Evolutionary conservation across 1,284 basidiomycete genomes (phyloP).

Genomic region (Sutorius eximius): DNA sequence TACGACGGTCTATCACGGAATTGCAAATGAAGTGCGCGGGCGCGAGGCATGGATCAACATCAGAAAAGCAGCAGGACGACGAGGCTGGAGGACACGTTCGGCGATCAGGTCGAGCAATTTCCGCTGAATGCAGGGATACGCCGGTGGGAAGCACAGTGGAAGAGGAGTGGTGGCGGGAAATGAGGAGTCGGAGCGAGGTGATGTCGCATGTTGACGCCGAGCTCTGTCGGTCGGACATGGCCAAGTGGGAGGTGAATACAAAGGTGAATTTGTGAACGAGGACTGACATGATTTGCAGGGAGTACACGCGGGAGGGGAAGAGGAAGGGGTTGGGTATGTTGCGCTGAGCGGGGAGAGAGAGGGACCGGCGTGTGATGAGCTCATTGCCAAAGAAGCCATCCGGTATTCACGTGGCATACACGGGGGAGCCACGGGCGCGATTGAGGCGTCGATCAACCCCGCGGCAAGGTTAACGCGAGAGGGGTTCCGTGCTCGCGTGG

Average conservation of each 20-base stretch:
- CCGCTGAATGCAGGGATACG: slow-evolving; percentile 32
- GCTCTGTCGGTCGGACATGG: slow-evolving; percentile 40
- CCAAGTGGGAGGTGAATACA: slow-evolving; percentile 46
- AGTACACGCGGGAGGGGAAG: slow-evolving; percentile 40
- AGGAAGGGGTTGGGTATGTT: slow-evolving; percentile 61
- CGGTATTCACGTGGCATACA: slow-evolving; percentile 46
- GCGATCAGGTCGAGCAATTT: slow-evolving; percentile 36
- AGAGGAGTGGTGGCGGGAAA: slow-evolving; percentile 29
- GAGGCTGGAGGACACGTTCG: slow-evolving; percentile 31
- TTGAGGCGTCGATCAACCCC: slow-evolving; percentile 34
- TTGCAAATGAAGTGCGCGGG: slow-evolving; percentile 54
- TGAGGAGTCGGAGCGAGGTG: slow-evolving; percentile 40
- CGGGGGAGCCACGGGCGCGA: slow-evolving; percentile 35
- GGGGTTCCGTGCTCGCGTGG: slow-evolving; percentile 43
- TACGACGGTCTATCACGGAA: slow-evolving; percentile 57
- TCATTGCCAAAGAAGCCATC: slow-evolving; percentile 48
- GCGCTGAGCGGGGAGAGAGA: slow-evolving; percentile 36
- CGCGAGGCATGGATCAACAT: slow-evolving; percentile 33
- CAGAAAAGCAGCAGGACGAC: slow-evolving; percentile 26
- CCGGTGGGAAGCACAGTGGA: slow-evolving; percentile 17
- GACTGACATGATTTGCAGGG: slow-evolving; percentile 32
- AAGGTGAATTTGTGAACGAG: neutral
- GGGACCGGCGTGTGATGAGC: slow-evolving; percentile 39
- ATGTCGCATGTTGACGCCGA: slow-evolving; percentile 58
- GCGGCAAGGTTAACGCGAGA: slow-evolving; percentile 32